A percentile compares a stretch with the other conserved stretches of the same genome.
Evolutionary conservation across 345 rosid genomes (phyloP).

Genomic region (Eucalyptus microcorys): DNA sequence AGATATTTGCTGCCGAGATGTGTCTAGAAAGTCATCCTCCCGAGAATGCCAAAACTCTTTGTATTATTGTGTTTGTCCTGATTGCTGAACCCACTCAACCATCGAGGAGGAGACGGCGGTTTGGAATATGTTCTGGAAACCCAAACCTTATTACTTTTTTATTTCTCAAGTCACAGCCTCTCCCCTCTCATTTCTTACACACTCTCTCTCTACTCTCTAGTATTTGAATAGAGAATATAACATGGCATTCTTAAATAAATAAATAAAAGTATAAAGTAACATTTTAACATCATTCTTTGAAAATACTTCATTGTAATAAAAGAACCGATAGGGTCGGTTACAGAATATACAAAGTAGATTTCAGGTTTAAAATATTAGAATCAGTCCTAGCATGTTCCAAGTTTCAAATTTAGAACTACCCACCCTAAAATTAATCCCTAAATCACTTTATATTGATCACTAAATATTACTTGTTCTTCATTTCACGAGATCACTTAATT

Average conservation of each 20-base stretch:
- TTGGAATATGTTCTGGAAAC: background rate
- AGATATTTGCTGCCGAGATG: background rate
- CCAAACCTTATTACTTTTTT: background rate
- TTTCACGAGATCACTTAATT: background rate
- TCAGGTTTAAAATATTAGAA: background rate
- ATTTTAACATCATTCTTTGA: background rate
- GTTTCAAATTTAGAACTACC: background rate
- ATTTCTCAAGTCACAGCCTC: background rate
- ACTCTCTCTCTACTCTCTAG: background rate
- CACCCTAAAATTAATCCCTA: background rate
- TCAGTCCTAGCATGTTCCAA: fast-evolving
- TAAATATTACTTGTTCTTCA: background rate
- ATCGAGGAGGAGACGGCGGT: background rate
- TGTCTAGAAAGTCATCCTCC: background rate
- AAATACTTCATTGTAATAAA: background rate
- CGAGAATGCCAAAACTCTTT: background rate
- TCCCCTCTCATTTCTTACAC: background rate
- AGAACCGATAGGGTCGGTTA: fast-evolving
- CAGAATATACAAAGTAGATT: fast-evolving
- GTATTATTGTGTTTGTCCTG: background rate
- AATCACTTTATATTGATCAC: background rate
- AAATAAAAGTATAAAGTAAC: background rate
- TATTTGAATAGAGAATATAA: background rate
- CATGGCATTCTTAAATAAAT: background rate
- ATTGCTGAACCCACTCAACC: background rate